Conservation (phyloP, 1,284 basidiomycete genomes). For the Phellopilus nigrolimitatus region DNA sequence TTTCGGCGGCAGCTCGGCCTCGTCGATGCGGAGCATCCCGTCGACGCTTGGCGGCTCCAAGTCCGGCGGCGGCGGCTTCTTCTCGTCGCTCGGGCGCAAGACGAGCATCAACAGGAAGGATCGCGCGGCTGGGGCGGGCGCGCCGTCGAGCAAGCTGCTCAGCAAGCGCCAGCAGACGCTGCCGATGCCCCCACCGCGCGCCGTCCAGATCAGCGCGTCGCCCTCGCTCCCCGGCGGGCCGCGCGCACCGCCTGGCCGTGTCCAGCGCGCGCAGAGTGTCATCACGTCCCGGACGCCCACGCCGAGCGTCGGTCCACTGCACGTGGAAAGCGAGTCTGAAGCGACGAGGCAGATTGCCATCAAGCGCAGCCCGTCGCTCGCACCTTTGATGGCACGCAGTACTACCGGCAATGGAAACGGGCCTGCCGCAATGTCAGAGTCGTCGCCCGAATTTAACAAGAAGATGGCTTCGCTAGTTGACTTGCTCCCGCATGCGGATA, state of each 20-base stretch:
- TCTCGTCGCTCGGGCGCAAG: slow-evolving; percentile 69
- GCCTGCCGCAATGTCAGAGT: slow-evolving; percentile 14
- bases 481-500: slow-evolving; percentile 74
- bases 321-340: slow-evolving; percentile 8
- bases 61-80: slow-evolving; percentile 47
- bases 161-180: slow-evolving; percentile 38
- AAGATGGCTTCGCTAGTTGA: slow-evolving; percentile 72
- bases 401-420: too few species aligned
- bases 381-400: slow-evolving; percentile 9
- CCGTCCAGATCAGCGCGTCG: slow-evolving; percentile 34
- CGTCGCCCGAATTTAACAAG: slow-evolving; percentile 49
- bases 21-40: slow-evolving; percentile 12
- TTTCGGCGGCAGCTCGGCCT: slow-evolving; percentile 6
- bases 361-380: slow-evolving; percentile 18
- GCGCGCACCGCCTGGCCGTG: slow-evolving; percentile 59
- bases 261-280: slow-evolving; percentile 63
- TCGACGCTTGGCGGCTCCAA: slow-evolving; percentile 33
- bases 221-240: slow-evolving; percentile 72
- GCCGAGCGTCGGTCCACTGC: slow-evolving; percentile 29
- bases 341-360: slow-evolving; percentile 2
- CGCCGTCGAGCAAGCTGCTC: slow-evolving; percentile 35
- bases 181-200: slow-evolving; percentile 29
- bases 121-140: slow-evolving; percentile 19
- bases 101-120: slow-evolving; percentile 52
- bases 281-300: slow-evolving; percentile 37